Evolutionary conservation across 2,329 filamentous ascomycete genomes (phyloP).

Genomic region (Hawksworthiomyces lignivorus): DNA sequence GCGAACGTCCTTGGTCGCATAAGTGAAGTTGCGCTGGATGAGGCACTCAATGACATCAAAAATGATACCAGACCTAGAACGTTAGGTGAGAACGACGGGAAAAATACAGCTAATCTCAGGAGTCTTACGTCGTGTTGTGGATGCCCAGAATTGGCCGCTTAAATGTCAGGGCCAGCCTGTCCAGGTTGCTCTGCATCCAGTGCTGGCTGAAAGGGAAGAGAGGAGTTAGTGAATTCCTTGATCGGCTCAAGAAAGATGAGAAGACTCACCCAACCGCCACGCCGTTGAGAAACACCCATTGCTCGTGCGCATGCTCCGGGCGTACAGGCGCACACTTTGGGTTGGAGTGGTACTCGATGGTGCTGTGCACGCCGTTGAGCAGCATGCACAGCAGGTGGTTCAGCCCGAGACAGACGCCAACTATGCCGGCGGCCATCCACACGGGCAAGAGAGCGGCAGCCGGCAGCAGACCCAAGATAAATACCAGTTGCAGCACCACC

Average conservation of each 20-base stretch:
- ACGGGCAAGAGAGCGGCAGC: conserved; percentile 39
- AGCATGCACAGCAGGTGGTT: conserved; percentile 46
- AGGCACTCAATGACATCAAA: conserved; percentile 74
- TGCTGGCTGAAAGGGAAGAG: conserved; percentile 35
- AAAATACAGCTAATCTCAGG: neutral
- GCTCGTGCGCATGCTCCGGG: conserved; percentile 51
- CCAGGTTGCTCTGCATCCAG: conserved; percentile 64
- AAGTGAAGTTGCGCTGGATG: conserved; percentile 66
- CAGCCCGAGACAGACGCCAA: conserved; percentile 37
- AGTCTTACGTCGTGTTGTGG: conserved; percentile 58
- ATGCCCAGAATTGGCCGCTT: conserved; percentile 63
- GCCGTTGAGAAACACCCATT: conserved; percentile 77
- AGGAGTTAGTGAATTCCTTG: too few relatives aligned
- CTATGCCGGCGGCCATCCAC: conserved; percentile 34
- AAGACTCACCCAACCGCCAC: conserved; percentile 51
- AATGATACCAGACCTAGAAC: conserved; percentile 49
- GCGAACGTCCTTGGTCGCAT: conserved; percentile 61
- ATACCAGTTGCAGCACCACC: conserved; percentile 48
- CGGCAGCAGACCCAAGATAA: conserved; percentile 53
- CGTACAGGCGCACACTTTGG: conserved; percentile 41
- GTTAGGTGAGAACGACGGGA: neutral
- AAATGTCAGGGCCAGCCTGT: conserved; percentile 65
- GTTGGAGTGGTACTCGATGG: conserved; percentile 43
- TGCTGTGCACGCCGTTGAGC: conserved; percentile 44
- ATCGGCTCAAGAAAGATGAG: neutral